Evolutionary conservation across 495 filamentous ascomycete genomes (phyloP), one percentile per base, ranked within the genome.

Genomic region (Neurospora sp.): DNA sequence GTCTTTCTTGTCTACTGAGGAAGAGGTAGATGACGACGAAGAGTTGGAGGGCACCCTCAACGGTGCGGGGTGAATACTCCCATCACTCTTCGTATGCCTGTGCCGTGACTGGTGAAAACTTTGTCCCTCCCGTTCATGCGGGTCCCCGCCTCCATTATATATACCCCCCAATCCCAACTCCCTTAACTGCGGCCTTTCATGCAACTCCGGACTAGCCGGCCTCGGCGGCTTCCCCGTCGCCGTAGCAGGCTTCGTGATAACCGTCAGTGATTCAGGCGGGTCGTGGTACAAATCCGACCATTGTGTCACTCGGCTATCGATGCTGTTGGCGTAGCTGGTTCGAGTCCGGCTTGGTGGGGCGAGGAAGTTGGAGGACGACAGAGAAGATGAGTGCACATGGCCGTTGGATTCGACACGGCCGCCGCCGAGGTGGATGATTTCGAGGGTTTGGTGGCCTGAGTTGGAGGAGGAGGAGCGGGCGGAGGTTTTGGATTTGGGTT

Each of bases 351-450:
- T 48, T 5, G 38, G 31, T 31, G 76, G 34, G 31, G 70, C 13
- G 24, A 69, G 38, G 19, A 74, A 70, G 8, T 39, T 71, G 37
- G 70, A 69, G n/a, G 75, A 73, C 24, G 75, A 73, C 24, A 31
- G 7, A 62, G 54, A 62, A 31, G 28, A 28, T 2, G 54, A 34
- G 54, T 62, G 45, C 11, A 62, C 13, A 13, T 62, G 54, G 7
- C 28, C 11, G 54, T 62, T 34, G 24, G 54, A 28, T 5, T 73
- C 78, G 5, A 81, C 72, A 24, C 79, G 78, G 17, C 74, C 74
- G 39, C 81, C 81, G 3, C 81, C 81, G 4, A 82, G 75, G 71
- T 83, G 80, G 38, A 76, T 74, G 62, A 83, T 83, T 36, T 79
- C 71, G 28, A 72, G 5, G 13, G 54, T 78, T 28, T 74, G 70